phyloP scores from a whole-genome alignment of 2,329 filamentous ascomycete species.

The Amylocarpus encephaloides region DNA sequence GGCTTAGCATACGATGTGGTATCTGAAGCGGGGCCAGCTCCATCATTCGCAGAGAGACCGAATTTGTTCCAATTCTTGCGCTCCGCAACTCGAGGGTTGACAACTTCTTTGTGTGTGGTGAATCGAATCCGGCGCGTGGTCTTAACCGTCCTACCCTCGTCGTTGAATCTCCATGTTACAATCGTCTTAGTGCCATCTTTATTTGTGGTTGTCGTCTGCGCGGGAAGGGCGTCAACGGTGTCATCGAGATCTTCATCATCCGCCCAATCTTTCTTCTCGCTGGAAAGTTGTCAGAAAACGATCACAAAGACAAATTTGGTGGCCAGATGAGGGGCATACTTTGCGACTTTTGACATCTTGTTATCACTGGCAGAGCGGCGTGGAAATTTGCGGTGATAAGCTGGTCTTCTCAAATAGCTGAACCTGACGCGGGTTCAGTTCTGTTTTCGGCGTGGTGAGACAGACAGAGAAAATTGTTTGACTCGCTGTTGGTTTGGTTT shows the following conservation, averaged over 20 bases:
- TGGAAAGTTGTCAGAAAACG: constrained; percentile 19
- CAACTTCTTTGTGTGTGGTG: constrained; percentile 82
- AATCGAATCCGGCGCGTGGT: constrained; percentile 92
- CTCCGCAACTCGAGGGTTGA: constrained; percentile 95
- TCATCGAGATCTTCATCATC: constrained; percentile 85
- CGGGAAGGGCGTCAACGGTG: constrained; percentile 65
- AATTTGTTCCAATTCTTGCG: constrained; percentile 93
- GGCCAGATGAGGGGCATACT: constrained; percentile 31
- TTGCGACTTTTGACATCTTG: constrained; percentile 42
- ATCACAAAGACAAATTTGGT: constrained; percentile 4
- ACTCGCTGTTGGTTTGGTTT: too few species aligned
- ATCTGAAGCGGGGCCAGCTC: constrained; percentile 73
- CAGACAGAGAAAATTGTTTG: too few species aligned
- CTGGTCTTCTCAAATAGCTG: background rate
- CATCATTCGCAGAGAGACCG: constrained; percentile 80
- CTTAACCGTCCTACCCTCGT: constrained; percentile 93
- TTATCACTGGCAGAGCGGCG: background rate
- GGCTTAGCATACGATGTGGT: constrained; percentile 57
- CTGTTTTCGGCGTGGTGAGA: too few species aligned
- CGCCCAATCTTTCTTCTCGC: constrained; percentile 66
- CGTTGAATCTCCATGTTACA: constrained; percentile 83
- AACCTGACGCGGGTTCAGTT: background rate
- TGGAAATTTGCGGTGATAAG: background rate
- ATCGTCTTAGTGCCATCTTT: constrained; percentile 98
- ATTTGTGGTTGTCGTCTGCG: constrained; percentile 85